Evolutionary conservation across 805 yeast species (phyloP).

Genomic region (Torulaspora microellipsoides): DNA sequence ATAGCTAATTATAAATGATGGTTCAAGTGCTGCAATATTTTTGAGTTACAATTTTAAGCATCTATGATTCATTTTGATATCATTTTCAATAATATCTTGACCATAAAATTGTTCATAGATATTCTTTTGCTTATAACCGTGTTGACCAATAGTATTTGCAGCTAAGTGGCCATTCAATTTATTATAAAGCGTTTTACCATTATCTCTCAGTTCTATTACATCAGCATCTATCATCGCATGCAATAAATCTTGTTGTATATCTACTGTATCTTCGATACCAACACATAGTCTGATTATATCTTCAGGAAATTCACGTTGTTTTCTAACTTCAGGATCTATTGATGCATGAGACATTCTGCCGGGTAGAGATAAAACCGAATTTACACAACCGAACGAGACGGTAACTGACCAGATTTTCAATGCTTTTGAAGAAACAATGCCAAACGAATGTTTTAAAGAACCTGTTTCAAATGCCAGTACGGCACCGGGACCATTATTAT

Average conservation of each 20-base stretch:
- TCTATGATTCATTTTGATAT: constrained; percentile 9
- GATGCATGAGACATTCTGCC: constrained; percentile 98
- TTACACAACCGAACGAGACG: constrained; percentile 92
- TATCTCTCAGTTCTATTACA: constrained; percentile 37
- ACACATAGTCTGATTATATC: constrained; percentile 86
- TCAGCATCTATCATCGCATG: constrained; percentile 67
- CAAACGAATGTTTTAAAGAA: constrained; percentile 55
- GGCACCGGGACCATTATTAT: constrained; percentile 83
- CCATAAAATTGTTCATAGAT: constrained; percentile 26
- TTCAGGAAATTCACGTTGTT: constrained; percentile 87
- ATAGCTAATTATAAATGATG: too few species aligned
- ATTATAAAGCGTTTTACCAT: constrained; percentile 27
- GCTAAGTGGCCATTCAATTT: constrained; percentile 20
- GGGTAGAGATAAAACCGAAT: constrained; percentile 88
- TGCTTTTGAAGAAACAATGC: constrained; percentile 63
- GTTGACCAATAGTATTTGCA: constrained; percentile 19
- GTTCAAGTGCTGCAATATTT: too few species aligned
- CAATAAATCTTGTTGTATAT: constrained; percentile 74
- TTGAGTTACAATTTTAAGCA: constrained; percentile 5
- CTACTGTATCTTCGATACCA: constrained; percentile 82
- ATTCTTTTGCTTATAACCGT: constrained; percentile 12
- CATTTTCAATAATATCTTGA: constrained; percentile 8
- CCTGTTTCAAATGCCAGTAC: constrained; percentile 90
- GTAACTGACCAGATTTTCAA: constrained; percentile 74
- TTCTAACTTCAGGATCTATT: constrained; percentile 80